Base-by-base conservation (phyloP, 495 filamentous ascomycete species). In the Lophium mytilinum region DNA sequence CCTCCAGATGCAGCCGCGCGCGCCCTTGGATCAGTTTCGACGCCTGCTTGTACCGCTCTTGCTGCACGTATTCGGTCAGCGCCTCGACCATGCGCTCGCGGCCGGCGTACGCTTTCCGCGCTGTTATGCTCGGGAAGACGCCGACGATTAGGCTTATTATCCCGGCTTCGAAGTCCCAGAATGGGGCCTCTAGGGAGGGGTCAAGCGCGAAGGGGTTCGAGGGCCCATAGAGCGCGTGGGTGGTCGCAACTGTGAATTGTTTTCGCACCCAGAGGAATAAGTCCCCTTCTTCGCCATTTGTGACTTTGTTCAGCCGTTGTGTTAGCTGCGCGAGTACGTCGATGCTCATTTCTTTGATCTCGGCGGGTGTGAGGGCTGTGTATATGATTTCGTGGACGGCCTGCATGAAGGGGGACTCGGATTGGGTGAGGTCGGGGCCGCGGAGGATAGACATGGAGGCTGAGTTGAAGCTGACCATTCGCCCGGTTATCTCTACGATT, bases 301-400 rank as follows among this genome's bases (percentile, higher is more conserved):
- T n/a, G 9, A 61, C 52, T 1, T 36, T 33, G 30, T 64, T 54
- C 1, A 64, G 40, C 41, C 53, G 51, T 4, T 39, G 46, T 43
- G 52, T 69, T 18, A 69, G 51, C 34, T 66, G 62, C 21, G 60
- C 39, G 9, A 68, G 52, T 12, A 53, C 46, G 37, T 51, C 37
- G 15, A 56, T 63, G 53, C 69, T 71, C 66, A 77, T 74, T 12
- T 64, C 71, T 42, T 72, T 69, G 8, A 74, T 63, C n/a, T 55
- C 42, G 4, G 33, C 35, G 3, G 56, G 62, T 12, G 10, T 55
- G 18, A 71, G 58, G 24, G 37, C 33, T 3, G 60, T 33, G 18
- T 56, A 47, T 18, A 68, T 62, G 34, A 67, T 48, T n/a, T 66
- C 62, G 37, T 71, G 62, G 9, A 52, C 55, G 7, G 55, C 43